phyloP scores from a whole-genome alignment of 768 basidiomycete species.

The Tephrocybe sp. region DNA sequence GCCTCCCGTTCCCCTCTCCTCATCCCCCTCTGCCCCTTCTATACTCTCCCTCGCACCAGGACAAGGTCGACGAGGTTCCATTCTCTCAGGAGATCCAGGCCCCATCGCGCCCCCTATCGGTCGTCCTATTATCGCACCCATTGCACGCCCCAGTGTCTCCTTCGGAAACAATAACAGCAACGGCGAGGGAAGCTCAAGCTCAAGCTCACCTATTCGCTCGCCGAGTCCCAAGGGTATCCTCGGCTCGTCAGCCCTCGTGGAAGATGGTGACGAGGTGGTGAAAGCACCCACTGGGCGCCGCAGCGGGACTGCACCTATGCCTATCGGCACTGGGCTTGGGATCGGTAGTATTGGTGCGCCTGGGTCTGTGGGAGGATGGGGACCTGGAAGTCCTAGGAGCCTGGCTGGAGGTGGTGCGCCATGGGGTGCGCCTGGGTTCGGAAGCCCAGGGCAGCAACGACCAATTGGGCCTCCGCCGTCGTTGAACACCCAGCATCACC shows the following conservation, averaged over 20 bases:
- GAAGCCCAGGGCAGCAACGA: slow-evolving; percentile 23
- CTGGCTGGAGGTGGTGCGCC: slow-evolving; percentile 31
- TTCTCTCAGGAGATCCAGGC: slow-evolving; percentile 47
- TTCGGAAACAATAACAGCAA: slow-evolving; percentile 29
- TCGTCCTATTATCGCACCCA: slow-evolving; percentile 48
- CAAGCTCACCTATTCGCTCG: slow-evolving; percentile 55
- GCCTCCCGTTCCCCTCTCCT: slow-evolving; percentile 26
- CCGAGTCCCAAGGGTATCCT: slow-evolving; percentile 65
- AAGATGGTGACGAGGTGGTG: slow-evolving; percentile 82
- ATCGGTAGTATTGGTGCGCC: slow-evolving; percentile 18
- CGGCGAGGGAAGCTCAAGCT: slow-evolving; percentile 59
- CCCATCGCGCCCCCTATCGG: slow-evolving; percentile 56
- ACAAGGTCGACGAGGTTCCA: slow-evolving; percentile 45
- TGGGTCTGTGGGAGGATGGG: slow-evolving; percentile 44
- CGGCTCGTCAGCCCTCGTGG: slow-evolving; percentile 75
- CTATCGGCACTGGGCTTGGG: slow-evolving; percentile 22
- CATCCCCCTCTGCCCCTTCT: slow-evolving; percentile 35
- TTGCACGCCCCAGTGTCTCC: slow-evolving; percentile 55
- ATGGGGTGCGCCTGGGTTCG: slow-evolving; percentile 38
- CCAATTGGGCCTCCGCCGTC: slow-evolving; percentile 31
- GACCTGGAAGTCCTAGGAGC: slow-evolving; percentile 45
- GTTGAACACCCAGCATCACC: slow-evolving; percentile 21
- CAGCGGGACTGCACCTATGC: slow-evolving; percentile 34
- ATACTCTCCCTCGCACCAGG: slow-evolving; percentile 45
- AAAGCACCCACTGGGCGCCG: slow-evolving; percentile 43